Base-by-base conservation (phyloP, 257 asterid genomes). In the Haberlea rhodopensis region DNA sequence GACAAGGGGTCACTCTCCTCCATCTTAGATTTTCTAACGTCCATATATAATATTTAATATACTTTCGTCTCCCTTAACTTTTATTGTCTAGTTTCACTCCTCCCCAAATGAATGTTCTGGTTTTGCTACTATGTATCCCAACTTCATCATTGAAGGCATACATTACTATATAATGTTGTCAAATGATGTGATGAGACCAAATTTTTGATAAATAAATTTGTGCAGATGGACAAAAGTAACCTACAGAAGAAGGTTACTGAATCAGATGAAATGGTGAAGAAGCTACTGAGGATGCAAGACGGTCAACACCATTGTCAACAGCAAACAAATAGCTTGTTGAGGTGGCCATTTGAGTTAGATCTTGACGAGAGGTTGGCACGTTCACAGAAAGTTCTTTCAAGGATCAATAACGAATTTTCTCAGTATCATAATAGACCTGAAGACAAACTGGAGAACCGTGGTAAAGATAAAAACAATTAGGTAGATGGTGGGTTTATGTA, bases 251-350 rank as follows among this genome's bases (percentile, higher is more conserved):
- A 72, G 76, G 78, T 85, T 55, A 80, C 83, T 6, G 94, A 87
- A 72, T 81, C 85, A 46, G 96, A 90, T 70, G 86, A 78, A 62
- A 75, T 85, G 82, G 83, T 87, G 73, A 87, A 83, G 74, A 81
- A 66, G 71, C 73, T 82, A 5, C 32, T 80, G 58, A 81, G 78
- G 55, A 75, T 72, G 71, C 84, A 76, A 48, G 79, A 74, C 24
- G 45, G 68, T 27, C 81, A 71, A 53, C 64, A 64, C 40, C 75
- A 32, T 21, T 67, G 61, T 55, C 80, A 79, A 54, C 78, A 73
- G 4, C 87, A 70, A 74, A 72, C 51, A 37, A 68, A 55, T 31
- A 72, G 72, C 64, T 63, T 37, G 59, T 65, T 72, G 40, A 81
- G 82, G 48, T 40, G 48, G 73, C 71, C 75, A 28, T 72, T 62